Conservation (phyloP, 306 rosid genomes). For the Vigna hirtella region DNA sequence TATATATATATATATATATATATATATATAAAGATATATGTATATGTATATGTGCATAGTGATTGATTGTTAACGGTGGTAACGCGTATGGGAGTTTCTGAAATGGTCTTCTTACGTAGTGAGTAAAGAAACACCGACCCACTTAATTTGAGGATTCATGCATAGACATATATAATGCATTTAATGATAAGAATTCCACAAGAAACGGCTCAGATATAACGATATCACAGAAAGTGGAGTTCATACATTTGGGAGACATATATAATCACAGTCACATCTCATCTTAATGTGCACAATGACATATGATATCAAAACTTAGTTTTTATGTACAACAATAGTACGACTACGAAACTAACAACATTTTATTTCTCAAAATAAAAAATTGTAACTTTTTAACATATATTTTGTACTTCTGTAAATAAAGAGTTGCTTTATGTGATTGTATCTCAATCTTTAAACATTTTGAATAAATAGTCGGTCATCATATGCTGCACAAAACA, state of each 20-base stretch:
- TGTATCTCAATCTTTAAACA: no score
- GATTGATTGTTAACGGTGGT: background rate
- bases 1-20: no score
- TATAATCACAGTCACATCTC: conserved; percentile 33
- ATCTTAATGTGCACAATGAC: conserved; percentile 39
- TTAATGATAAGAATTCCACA: conserved; percentile 56
- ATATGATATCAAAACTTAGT: conserved; percentile 25
- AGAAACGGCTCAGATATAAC: conserved; percentile 41
- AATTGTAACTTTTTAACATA: no score
- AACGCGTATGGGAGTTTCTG: conserved; percentile 46
- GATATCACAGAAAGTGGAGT: conserved; percentile 32
- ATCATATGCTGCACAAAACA: no score
- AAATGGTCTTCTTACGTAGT: conserved; percentile 55
- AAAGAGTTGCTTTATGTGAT: no score
- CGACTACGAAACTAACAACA: background rate
- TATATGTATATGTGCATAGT: no score
- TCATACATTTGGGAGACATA: conserved; percentile 42
- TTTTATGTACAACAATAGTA: conserved; percentile 35
- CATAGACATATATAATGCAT: conserved; percentile 40
- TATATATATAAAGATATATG: no score
- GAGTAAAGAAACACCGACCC: conserved; percentile 51
- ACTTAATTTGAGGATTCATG: conserved; percentile 42
- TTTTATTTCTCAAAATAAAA: no score
- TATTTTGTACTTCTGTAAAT: no score
- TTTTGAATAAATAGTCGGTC: no score